Conservation (phyloP, 2,329 filamentous ascomycete species). For the Aureobasidium musti region DNA sequence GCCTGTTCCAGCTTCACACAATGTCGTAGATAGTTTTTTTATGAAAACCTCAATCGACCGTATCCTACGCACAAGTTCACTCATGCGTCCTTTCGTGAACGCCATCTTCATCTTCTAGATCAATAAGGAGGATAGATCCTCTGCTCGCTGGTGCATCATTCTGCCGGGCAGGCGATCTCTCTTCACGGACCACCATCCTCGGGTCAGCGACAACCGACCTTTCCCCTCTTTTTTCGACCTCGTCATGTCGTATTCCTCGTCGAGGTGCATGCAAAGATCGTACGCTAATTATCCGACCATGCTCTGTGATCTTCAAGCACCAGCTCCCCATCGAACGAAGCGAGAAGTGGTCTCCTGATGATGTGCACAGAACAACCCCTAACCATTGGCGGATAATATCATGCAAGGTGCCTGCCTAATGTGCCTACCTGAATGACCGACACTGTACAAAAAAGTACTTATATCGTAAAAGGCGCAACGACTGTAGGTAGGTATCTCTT, state of each 20-base stretch:
- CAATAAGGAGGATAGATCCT: background rate
- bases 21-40: background rate
- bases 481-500: background rate
- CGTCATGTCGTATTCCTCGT: slow-evolving; percentile 11
- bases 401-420: background rate
- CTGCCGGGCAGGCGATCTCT: background rate
- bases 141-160: background rate
- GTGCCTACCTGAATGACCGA: background rate
- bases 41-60: background rate
- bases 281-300: background rate
- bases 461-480: background rate
- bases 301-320: slow-evolving; percentile 1
- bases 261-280: background rate
- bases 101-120: background rate
- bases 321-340: background rate
- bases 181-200: background rate
- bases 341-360: background rate
- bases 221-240: slow-evolving; percentile 1
- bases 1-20: slow-evolving; percentile 6
- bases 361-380: background rate
- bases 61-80: background rate
- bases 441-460: background rate
- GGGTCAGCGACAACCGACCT: slow-evolving; percentile 6
- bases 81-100: background rate
- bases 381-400: slow-evolving; percentile 26